These are phyloP conservation scores for Tolypocladium pustulatum DNA, from an alignment of 2,329 filamentous ascomycete species.

Conservation along the genomic window DNA sequence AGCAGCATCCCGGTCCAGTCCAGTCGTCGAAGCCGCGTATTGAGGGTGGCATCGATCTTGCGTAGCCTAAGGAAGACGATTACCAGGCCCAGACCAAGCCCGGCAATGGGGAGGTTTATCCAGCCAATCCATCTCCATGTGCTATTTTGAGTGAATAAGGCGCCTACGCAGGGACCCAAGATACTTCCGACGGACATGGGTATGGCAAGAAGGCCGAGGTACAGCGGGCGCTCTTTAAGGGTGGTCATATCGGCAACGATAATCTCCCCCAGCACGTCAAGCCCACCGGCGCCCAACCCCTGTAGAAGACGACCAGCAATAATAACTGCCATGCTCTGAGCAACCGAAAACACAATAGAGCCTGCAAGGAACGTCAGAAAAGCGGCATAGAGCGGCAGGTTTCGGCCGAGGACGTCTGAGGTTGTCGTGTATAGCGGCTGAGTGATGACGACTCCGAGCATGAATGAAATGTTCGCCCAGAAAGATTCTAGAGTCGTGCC, in stretches of 20 bases:
- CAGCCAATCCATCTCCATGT: slow-evolving; percentile 23
- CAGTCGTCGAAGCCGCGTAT: slow-evolving; percentile 14
- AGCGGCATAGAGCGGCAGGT: slow-evolving; percentile 15
- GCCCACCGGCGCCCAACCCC: slow-evolving; percentile 20
- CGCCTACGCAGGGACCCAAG: slow-evolving; percentile 15
- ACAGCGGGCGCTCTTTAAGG: slow-evolving; percentile 18
- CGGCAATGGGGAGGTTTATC: slow-evolving; percentile 20
- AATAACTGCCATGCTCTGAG: slow-evolving; percentile 15
- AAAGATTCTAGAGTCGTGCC: slow-evolving; percentile 53
- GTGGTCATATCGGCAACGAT: slow-evolving; percentile 23
- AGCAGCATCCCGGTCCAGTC: slow-evolving; percentile 21
- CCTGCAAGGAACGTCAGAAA: slow-evolving; percentile 26
- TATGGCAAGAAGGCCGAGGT: slow-evolving; percentile 14
- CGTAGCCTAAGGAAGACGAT: slow-evolving; percentile 13
- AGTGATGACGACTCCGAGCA: slow-evolving; percentile 52
- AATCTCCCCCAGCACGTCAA: slow-evolving; percentile 18
- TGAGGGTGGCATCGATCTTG: not conserved
- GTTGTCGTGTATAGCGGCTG: slow-evolving; percentile 33
- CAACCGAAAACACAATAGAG: slow-evolving; percentile 25
- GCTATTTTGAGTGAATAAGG: slow-evolving; percentile 11
- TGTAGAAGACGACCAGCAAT: slow-evolving; percentile 21
- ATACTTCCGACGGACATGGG: slow-evolving; percentile 11
- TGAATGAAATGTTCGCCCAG: slow-evolving; percentile 61
- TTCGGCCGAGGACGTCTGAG: slow-evolving; percentile 23
- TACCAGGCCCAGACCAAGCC: slow-evolving; percentile 7